Conservation (phyloP, 768 basidiomycete species). For the Leucosporidium scottii region DNA sequence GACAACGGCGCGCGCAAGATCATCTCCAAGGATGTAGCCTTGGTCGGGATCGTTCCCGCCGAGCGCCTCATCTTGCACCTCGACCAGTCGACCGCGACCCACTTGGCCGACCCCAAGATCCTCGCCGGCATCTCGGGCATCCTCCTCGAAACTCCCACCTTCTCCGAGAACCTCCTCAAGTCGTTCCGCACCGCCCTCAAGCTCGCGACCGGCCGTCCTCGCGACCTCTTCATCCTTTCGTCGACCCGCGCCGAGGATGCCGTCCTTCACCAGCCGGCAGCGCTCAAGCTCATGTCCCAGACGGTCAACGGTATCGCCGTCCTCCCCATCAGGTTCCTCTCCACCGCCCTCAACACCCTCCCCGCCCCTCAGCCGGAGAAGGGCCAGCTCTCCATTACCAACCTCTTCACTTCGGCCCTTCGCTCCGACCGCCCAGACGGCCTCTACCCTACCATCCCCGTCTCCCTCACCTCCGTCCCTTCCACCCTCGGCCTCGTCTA, state of each 20-base stretch:
- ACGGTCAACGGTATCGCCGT: conserved; percentile 21
- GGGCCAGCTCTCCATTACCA: conserved; percentile 65
- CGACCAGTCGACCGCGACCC: conserved; percentile 66
- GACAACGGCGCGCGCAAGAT: conserved; percentile 75
- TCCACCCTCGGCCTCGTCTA: conserved; percentile 78
- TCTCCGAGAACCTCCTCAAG: conserved; percentile 50
- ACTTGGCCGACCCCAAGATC: conserved; percentile 55
- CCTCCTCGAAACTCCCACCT: conserved; percentile 62
- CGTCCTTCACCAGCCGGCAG: conserved; percentile 36
- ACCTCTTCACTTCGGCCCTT: conserved; percentile 76
- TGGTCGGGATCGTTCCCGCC: conserved; percentile 62
- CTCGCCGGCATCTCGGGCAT: conserved; percentile 56
- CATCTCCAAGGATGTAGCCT: conserved; percentile 54
- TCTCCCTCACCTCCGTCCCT: conserved; percentile 47
- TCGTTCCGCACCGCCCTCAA: conserved; percentile 69
- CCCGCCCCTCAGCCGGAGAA: conserved; percentile 55
- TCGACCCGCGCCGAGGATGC: conserved; percentile 14
- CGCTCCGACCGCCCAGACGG: conserved; percentile 83
- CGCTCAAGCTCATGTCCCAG: conserved; percentile 28
- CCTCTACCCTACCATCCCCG: conserved; percentile 85
- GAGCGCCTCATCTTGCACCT: conserved; percentile 69
- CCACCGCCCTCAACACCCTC: conserved; percentile 54
- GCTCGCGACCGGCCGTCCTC: conserved; percentile 55
- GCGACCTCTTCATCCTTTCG: conserved; percentile 55
- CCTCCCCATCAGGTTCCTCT: conserved; percentile 48